Evolutionary conservation across 2,329 filamentous ascomycete species (phyloP).

Genomic region (Cordyceps farinosa): DNA sequence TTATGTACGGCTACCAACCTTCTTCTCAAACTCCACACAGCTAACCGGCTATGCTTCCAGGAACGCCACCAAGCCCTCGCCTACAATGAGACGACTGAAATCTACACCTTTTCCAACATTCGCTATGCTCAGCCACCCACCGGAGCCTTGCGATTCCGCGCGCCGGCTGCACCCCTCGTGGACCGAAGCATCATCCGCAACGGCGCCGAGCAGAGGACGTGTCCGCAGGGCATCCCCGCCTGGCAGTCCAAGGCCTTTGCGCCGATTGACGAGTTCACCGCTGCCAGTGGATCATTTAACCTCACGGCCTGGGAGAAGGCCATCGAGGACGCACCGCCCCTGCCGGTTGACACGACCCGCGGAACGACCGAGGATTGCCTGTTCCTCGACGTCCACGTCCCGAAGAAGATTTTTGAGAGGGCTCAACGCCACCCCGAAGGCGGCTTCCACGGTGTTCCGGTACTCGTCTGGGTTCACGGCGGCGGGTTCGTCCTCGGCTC

Average conservation of each 20-base stretch:
- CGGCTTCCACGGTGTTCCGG: constrained; percentile 25
- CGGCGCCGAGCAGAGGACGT: constrained; percentile 19
- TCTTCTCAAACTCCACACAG: background rate
- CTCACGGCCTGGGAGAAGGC: constrained; percentile 11
- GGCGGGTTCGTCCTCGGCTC: constrained; percentile 30
- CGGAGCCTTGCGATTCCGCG: constrained; percentile 23
- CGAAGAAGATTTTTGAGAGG: constrained; percentile 31
- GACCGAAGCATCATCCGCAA: constrained; percentile 18
- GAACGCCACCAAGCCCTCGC: constrained; percentile 17
- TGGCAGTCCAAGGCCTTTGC: constrained; percentile 15
- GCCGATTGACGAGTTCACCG: constrained; percentile 15
- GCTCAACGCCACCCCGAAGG: constrained; percentile 20
- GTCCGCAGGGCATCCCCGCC: constrained; percentile 19
- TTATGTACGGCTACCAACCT: background rate
- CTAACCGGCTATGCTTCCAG: background rate
- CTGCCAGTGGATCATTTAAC: constrained; percentile 2
- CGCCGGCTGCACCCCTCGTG: constrained; percentile 17
- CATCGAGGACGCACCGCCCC: background rate
- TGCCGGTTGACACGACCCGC: background rate
- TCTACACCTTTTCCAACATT: constrained; percentile 27
- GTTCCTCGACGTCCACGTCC: constrained; percentile 25
- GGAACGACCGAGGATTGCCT: background rate
- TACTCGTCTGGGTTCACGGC: constrained; percentile 25
- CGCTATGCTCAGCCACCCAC: constrained; percentile 23
- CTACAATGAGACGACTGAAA: constrained; percentile 13